Percentiles rank a stretch among this genome's conserved stretches.
Evolutionary conservation across 306 rosid species (phyloP).

Genomic region (Lathyrus sativus): DNA sequence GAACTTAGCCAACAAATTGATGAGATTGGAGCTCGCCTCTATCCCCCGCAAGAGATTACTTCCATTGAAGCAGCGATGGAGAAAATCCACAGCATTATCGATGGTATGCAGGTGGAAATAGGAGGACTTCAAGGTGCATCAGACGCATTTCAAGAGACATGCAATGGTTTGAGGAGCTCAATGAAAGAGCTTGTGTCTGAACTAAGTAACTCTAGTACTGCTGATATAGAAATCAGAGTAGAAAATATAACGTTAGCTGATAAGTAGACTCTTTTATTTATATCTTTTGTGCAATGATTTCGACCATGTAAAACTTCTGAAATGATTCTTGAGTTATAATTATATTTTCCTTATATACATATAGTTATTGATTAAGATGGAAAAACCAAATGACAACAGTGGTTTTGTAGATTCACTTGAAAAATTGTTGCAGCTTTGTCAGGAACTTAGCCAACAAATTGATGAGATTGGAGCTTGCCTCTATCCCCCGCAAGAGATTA

Average conservation of each 20-base stretch:
- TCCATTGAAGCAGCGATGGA: constrained; percentile 50
- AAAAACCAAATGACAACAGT: constrained; percentile 52
- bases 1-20: constrained; percentile 73
- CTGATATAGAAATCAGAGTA: constrained; percentile 52
- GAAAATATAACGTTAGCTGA: constrained; percentile 50
- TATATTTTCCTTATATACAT: neutral
- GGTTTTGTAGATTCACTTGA: constrained; percentile 67
- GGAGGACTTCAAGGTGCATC: constrained; percentile 53
- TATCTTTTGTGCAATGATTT: constrained; percentile 20
- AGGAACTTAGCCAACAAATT: constrained; percentile 63
- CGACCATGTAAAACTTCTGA: constrained; percentile 10
- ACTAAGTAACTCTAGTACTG: constrained; percentile 33
- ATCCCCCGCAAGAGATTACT: constrained; percentile 85
- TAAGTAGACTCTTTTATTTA: constrained; percentile 33
- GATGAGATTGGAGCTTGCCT: constrained; percentile 93
- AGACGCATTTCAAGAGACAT: constrained; percentile 60
- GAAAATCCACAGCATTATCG: constrained; percentile 58
- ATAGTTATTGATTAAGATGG: constrained; percentile 74
- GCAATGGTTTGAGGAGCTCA: constrained; percentile 57
- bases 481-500: constrained; percentile 88
- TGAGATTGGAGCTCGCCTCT: constrained; percentile 88
- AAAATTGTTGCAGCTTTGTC: constrained; percentile 69
- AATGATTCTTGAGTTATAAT: constrained; percentile 13
- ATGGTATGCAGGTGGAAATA: constrained; percentile 54
- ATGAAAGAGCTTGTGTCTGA: constrained; percentile 53